Evolutionary conservation across 192 early-diverging fungal genomes (phyloP).

Genomic region (Haplosporangium gracile): DNA sequence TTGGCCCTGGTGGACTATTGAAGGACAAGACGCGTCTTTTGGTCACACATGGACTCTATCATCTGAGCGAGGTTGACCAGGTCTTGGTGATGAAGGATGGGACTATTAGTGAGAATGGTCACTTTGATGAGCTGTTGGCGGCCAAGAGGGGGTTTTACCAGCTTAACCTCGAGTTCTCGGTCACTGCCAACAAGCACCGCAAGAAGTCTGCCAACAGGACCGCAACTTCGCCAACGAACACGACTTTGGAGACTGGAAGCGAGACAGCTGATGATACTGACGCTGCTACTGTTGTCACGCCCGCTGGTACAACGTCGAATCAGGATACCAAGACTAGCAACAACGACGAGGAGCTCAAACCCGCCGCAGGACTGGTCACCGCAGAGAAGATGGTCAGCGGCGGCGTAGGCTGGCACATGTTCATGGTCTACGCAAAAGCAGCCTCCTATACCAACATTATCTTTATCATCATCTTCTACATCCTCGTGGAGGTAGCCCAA

Average conservation of each 20-base stretch:
- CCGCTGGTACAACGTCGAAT: background rate
- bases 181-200: slow-evolving; percentile 31
- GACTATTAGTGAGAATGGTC: slow-evolving; percentile 72
- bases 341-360: background rate
- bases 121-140: slow-evolving; percentile 70
- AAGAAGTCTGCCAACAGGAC: slow-evolving; percentile 5
- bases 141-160: slow-evolving; percentile 66
- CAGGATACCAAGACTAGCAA: slow-evolving; percentile 13
- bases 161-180: slow-evolving; percentile 78
- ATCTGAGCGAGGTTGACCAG: slow-evolving; percentile 74
- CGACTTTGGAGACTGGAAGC: slow-evolving; percentile 7
- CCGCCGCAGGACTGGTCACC: slow-evolving; percentile 66
- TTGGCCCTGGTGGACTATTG: slow-evolving; percentile 87
- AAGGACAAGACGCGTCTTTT: slow-evolving; percentile 81
- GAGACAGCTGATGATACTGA: slow-evolving; percentile 31
- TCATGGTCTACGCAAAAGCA: slow-evolving; percentile 79
- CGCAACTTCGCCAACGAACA: background rate
- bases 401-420: slow-evolving; percentile 81
- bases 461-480: slow-evolving; percentile 18
- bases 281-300: background rate
- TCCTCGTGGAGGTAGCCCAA: slow-evolving; percentile 29
- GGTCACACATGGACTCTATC: slow-evolving; percentile 84
- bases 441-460: slow-evolving; percentile 56
- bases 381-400: slow-evolving; percentile 87
- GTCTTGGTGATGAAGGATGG: slow-evolving; percentile 83